Conservation (phyloP, 306 rosid genomes). For the Dalbergia cultrata region DNA sequence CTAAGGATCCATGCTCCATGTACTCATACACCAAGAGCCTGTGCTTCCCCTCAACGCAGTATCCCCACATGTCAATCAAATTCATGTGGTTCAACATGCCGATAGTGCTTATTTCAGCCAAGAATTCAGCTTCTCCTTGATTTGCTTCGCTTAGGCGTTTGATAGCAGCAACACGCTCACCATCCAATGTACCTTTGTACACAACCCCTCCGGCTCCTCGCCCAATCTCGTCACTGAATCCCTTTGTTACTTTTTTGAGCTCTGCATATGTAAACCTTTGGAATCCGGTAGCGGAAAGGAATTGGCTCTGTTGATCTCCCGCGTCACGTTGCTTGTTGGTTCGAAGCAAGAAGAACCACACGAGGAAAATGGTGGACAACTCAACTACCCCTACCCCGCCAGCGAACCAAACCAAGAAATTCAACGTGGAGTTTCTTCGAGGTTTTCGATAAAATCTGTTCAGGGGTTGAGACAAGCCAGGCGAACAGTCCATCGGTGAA, state of each 20-base stretch:
- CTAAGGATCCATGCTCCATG: constrained; percentile 70
- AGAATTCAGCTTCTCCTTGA: constrained; percentile 72
- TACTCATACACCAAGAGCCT: constrained; percentile 72
- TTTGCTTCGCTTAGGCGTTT: constrained; percentile 55
- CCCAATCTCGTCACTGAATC: constrained; percentile 66
- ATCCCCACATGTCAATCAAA: constrained; percentile 83
- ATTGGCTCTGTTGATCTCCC: constrained; percentile 35
- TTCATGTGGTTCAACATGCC: constrained; percentile 77
- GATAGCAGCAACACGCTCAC: constrained; percentile 66
- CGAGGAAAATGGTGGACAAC: constrained; percentile 27
- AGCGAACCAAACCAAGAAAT: constrained; percentile 58
- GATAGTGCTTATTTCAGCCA: constrained; percentile 66
- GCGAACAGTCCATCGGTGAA: constrained; percentile 38
- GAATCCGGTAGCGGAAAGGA: constrained; percentile 58
- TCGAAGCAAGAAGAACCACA: constrained; percentile 58
- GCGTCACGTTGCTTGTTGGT: constrained; percentile 19
- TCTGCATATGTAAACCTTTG: constrained; percentile 58
- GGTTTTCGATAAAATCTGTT: constrained; percentile 39
- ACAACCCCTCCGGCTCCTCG: constrained; percentile 72
- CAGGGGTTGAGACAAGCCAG: constrained; percentile 9
- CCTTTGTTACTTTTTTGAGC: constrained; percentile 56
- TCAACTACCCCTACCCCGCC: constrained; percentile 46
- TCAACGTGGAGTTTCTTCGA: constrained; percentile 41
- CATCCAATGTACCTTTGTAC: constrained; percentile 56
- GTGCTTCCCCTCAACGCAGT: constrained; percentile 70